A percentile compares a stretch with the other conserved stretches of the same genome.
Conservation (phyloP, 139 green algal species). For the Bryopsis sp. region DNA sequence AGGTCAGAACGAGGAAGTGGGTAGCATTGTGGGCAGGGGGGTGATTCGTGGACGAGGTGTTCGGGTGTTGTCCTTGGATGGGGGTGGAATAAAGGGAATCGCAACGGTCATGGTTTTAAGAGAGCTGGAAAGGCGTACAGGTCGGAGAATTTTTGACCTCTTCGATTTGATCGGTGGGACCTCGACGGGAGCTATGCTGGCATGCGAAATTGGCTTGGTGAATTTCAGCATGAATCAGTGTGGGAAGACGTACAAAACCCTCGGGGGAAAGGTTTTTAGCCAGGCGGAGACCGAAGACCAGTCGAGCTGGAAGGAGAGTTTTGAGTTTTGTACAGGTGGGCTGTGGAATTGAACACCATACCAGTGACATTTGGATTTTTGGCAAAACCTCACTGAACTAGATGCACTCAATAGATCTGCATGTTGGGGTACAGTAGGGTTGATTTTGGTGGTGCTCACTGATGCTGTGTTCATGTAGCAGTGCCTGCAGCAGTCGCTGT, state of each 20-base stretch:
- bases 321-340: constrained; percentile 22
- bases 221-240: constrained; percentile 64
- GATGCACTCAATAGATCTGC: too few relatives aligned
- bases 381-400: too few relatives aligned
- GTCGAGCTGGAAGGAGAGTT: constrained; percentile 41
- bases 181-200: constrained; percentile 80
- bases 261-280: constrained; percentile 53
- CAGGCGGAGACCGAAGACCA: constrained; percentile 27
- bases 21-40: constrained; percentile 36
- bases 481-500: constrained; percentile 73
- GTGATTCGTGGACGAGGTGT: constrained; percentile 58
- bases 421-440: too few relatives aligned
- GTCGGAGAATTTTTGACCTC: constrained; percentile 38
- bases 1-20: constrained; percentile 33
- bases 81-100: constrained; percentile 87
- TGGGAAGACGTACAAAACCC: constrained; percentile 76
- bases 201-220: constrained; percentile 62
- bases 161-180: constrained; percentile 87
- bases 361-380: too few relatives aligned
- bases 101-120: constrained; percentile 63
- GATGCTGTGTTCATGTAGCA: too few relatives aligned
- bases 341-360: too few relatives aligned
- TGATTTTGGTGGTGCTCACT: too few relatives aligned
- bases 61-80: constrained; percentile 88
- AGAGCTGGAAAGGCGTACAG: constrained; percentile 52